A percentile compares a stretch with the other conserved stretches of the same genome.
phyloP scores from a whole-genome alignment of 352 stramenopile genomes.

The Pythium aristosporum region DNA sequence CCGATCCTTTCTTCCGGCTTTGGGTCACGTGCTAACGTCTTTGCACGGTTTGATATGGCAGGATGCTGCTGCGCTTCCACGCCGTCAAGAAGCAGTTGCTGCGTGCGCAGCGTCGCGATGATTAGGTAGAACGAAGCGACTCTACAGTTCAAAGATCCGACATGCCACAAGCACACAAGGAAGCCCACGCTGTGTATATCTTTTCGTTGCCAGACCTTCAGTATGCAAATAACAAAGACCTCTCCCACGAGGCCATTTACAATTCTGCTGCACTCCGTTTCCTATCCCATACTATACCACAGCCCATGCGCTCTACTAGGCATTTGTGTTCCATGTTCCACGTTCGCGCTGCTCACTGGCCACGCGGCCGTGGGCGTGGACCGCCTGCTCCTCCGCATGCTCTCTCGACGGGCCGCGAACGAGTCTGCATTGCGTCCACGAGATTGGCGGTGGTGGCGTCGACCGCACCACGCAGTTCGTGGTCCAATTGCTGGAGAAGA shows the following conservation, averaged over 20 bases:
- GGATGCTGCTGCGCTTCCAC: constrained; percentile 81
- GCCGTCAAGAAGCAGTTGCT: constrained; percentile 80
- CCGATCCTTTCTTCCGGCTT: no score
- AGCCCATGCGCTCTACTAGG: constrained; percentile 5
- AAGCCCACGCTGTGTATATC: neutral
- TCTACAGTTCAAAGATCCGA: no score
- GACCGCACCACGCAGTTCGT: no score
- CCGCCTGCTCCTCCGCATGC: neutral
- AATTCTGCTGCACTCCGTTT: no score
- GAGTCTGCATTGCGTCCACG: no score
- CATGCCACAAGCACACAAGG: no score
- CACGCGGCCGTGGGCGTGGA: constrained; percentile 15
- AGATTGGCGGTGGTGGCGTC: no score
- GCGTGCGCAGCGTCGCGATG: constrained; percentile 58
- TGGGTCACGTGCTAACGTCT: no score
- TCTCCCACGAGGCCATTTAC: no score
- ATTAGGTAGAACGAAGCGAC: constrained; percentile 27
- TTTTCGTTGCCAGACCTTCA: neutral
- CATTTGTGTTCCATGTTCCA: neutral
- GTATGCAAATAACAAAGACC: neutral
- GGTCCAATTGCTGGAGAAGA: no score
- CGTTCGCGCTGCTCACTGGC: constrained; percentile 3
- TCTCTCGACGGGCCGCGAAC: no score
- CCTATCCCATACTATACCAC: neutral
- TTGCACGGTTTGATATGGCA: constrained; percentile 10